Percentiles rank a stretch among this genome's conserved stretches.
phyloP scores from a whole-genome alignment of 768 basidiomycete species.

The Leccinum obscurum region DNA sequence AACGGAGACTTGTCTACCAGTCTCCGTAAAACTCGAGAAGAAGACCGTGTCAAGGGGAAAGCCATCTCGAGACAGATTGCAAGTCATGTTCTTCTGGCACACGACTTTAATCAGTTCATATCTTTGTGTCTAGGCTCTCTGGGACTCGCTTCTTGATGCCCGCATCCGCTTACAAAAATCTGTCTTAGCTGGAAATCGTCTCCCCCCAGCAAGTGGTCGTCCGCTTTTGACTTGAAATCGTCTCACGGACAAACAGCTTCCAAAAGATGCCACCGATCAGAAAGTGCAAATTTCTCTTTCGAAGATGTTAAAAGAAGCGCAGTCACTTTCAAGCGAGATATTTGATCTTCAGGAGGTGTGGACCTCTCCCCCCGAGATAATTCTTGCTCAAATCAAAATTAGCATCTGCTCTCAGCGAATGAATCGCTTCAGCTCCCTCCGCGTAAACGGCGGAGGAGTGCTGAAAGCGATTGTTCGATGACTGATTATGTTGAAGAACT shows the following conservation, averaged over 20 bases:
- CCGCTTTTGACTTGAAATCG: slow-evolving; percentile 1
- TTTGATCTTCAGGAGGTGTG: slow-evolving; percentile 67
- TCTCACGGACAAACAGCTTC: slow-evolving; percentile 33
- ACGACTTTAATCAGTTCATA: slow-evolving; percentile 5
- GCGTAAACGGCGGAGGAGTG: slow-evolving; percentile 55
- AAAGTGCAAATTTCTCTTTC: slow-evolving; percentile 47
- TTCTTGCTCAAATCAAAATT: slow-evolving; percentile 19
- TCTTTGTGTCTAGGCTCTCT: slow-evolving; percentile 55
- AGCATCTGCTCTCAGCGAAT: slow-evolving; percentile 50
- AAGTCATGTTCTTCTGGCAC: slow-evolving; percentile 31
- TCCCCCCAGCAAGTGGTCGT: slow-evolving; percentile 56
- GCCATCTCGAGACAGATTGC: slow-evolving; percentile 85
- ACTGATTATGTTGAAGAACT: slow-evolving; percentile 31
- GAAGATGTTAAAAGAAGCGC: slow-evolving; percentile 60
- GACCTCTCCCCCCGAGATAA: slow-evolving; percentile 7
- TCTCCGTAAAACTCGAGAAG: slow-evolving; percentile 60
- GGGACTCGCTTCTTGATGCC: slow-evolving; percentile 87
- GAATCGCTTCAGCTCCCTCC: slow-evolving; percentile 50
- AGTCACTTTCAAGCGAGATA: slow-evolving; percentile 63
- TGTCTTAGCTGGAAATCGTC: slow-evolving; percentile 57
- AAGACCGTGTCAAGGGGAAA: slow-evolving; percentile 78
- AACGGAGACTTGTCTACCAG: slow-evolving; percentile 49
- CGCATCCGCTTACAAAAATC: slow-evolving; percentile 91
- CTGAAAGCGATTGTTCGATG: slow-evolving; percentile 18
- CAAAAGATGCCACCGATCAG: slow-evolving; percentile 28